phyloP scores from a whole-genome alignment of 140 eudicot genomes.

The Anethum foeniculum region DNA sequence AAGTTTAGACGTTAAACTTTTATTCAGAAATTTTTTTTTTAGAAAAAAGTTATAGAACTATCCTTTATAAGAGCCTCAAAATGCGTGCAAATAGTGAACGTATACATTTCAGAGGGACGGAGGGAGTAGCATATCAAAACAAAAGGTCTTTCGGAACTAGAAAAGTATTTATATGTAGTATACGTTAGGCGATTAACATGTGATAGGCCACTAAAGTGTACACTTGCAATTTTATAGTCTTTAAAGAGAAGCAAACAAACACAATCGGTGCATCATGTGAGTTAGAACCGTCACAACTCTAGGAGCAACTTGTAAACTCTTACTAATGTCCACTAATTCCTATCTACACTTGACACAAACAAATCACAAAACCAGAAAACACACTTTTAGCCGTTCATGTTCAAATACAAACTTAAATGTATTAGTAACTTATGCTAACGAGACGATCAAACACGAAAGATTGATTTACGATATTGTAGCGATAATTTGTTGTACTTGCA shows the following conservation, averaged over 20 bases:
- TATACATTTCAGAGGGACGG: too few species aligned
- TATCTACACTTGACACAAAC: not conserved
- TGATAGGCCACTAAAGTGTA: not conserved
- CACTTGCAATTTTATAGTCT: not conserved
- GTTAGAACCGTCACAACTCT: conserved; percentile 2
- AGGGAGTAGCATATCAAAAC: too few species aligned
- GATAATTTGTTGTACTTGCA: not conserved
- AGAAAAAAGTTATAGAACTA: too few species aligned
- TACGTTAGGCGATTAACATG: not conserved
- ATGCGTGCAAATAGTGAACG: too few species aligned
- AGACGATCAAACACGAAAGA: not conserved
- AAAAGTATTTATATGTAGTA: too few species aligned
- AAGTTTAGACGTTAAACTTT: too few species aligned
- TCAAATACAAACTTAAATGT: not conserved
- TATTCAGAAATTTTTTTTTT: too few species aligned
- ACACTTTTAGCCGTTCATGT: not conserved
- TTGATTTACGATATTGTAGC: not conserved
- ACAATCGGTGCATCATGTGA: conserved; percentile 8
- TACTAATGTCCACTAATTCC: not conserved
- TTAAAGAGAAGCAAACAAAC: not conserved
- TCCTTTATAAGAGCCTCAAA: too few species aligned
- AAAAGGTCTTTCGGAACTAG: too few species aligned
- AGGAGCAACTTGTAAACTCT: not conserved
- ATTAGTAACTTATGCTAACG: not conserved
- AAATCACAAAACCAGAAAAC: not conserved